These are phyloP conservation scores for Apiotrichum siamense DNA, from an alignment of 1,284 basidiomycete species.

Conservation along the genomic window DNA sequence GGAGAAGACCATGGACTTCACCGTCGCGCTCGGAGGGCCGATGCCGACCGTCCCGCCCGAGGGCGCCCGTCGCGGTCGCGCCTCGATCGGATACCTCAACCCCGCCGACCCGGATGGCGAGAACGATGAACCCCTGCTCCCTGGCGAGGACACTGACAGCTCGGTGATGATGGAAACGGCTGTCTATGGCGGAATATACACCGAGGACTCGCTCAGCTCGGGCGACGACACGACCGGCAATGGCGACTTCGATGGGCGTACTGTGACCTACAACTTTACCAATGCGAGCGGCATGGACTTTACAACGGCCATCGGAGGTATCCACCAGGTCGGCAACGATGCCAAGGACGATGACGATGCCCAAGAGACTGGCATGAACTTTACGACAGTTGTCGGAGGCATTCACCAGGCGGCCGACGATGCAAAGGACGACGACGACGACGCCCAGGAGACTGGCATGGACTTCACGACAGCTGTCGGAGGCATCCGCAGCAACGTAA, in stretches of 20 bases:
- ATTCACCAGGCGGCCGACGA: not conserved
- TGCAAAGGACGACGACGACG: not conserved
- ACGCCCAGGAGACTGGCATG: not conserved
- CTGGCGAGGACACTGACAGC: constrained; percentile 40
- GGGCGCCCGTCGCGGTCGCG: constrained; percentile 29
- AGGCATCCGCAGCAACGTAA: constrained; percentile 1
- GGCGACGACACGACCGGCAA: constrained; percentile 9
- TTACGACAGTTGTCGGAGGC: constrained; percentile 5
- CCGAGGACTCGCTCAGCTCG: constrained; percentile 26
- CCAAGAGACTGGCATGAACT: constrained; percentile 3
- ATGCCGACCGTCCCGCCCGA: constrained; percentile 40
- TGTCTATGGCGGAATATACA: constrained; percentile 38
- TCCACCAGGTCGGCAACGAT: constrained; percentile 27
- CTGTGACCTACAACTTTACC: constrained; percentile 5
- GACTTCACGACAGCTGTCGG: constrained; percentile 7
- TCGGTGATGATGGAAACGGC: constrained; percentile 43
- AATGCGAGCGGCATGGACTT: constrained; percentile 31
- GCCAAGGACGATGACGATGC: constrained; percentile 3
- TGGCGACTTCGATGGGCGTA: not conserved
- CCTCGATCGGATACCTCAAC: constrained; percentile 43
- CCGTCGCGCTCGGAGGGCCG: constrained; percentile 45
- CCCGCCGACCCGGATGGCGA: constrained; percentile 13
- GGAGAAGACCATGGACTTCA: constrained; percentile 49
- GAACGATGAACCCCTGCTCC: constrained; percentile 15
- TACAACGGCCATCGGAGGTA: constrained; percentile 40